These are phyloP conservation scores for Ustilago crameri DNA, from an alignment of 1,284 basidiomycete genomes.

Conservation along the genomic window DNA sequence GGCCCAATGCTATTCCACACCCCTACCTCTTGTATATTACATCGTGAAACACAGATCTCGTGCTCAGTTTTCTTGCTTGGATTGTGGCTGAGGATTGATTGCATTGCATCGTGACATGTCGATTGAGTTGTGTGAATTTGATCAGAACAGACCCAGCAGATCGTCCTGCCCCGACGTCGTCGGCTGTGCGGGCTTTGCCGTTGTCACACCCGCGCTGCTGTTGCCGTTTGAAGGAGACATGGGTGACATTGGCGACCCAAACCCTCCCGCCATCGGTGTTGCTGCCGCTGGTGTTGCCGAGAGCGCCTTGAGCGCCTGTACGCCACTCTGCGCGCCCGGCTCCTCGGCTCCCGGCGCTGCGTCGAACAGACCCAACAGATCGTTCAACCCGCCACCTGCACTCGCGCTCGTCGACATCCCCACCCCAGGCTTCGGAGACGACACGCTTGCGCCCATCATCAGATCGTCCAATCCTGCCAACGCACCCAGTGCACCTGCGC, in stretches of 20 bases:
- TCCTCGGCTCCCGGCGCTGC: slow-evolving; percentile 53
- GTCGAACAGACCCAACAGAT: slow-evolving; percentile 61
- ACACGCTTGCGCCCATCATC: slow-evolving; percentile 37
- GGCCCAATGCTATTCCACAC: background rate
- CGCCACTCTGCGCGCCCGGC: slow-evolving; percentile 51
- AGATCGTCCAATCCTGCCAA: slow-evolving; percentile 60
- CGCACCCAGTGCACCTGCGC: slow-evolving; percentile 47
- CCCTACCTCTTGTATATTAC: background rate
- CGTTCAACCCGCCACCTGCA: slow-evolving; percentile 48
- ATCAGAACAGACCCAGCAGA: slow-evolving; percentile 50
- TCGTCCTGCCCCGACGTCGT: slow-evolving; percentile 31
- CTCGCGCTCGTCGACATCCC: slow-evolving; percentile 4
- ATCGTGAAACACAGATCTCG: background rate
- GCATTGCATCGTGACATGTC: background rate
- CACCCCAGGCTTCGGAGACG: slow-evolving; percentile 11
- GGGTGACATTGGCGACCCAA: slow-evolving; percentile 17
- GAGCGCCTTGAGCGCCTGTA: slow-evolving; percentile 54
- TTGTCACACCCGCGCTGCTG: background rate
- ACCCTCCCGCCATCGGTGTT: no score
- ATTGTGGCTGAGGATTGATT: background rate
- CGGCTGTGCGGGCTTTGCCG: slow-evolving; percentile 8
- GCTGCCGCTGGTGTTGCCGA: slow-evolving; percentile 5
- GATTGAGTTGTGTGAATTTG: background rate
- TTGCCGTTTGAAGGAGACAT: background rate
- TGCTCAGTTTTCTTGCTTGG: no score